Base-by-base conservation (phyloP, 495 filamentous ascomycete species). In the Neurospora intermedia region DNA sequence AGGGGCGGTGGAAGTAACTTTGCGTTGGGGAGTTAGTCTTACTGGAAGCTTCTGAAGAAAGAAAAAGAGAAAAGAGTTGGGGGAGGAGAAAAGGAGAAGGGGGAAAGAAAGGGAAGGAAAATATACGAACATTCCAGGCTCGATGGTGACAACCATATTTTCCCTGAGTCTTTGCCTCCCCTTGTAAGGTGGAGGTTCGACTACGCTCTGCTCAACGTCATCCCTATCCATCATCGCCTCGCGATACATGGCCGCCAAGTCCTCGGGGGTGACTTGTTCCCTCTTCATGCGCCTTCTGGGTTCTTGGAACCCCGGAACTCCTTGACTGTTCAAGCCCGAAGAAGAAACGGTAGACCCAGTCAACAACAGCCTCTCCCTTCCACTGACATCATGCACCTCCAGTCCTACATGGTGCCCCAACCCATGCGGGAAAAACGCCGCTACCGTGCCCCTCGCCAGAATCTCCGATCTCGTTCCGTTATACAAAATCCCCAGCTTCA, bases 371-470 rank as follows among this genome's bases (percentile, higher is more conserved):
- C 70, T 74, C 71, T 78, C 73, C 3, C 48, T 6, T 38, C 80
- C 80, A n/a, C 71, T 76, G 7, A 92, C 89, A 82, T 98, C 95
- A 77, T 98, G 95, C 46, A 93, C 91, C 80, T 98, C 95, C 18
- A 98, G 85, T 0, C 95, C 95, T 43, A 97, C 84, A 79, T 97
- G 93, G 80, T 98, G 94, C 13, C 93, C 93, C 16, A 95, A 84
- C 2, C 95, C 95, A 80, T 98, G 95, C 3, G 95, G 94, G 82
- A 97, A 96, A 82, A 97, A 98, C 0, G 92, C 90, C 38, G 87
- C 84, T 4, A 89, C 89, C 27, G 89, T 93, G 41, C 94, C 91
- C 3, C 88, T 87, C 45, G 83, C 75, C 69, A 88, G 85, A 73
- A 96, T 89, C 73, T 94, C 93, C 3, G 86, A 82, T 7, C 82